Conservation (phyloP, 2,329 filamentous ascomycete species). For the Rutstroemia sp. region DNA sequence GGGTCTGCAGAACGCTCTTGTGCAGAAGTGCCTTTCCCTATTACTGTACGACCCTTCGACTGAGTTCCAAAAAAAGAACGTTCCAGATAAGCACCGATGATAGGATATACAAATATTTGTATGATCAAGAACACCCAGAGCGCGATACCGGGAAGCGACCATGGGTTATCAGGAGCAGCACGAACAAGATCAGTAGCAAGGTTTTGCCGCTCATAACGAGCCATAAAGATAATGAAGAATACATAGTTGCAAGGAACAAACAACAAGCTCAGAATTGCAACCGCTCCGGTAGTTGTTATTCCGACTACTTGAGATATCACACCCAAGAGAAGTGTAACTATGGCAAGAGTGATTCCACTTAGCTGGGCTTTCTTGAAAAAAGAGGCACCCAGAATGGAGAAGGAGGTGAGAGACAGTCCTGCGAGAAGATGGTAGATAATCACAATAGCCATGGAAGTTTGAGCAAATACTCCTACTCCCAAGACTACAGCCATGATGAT, state of each 20-base stretch:
- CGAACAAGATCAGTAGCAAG: slow-evolving; percentile 53
- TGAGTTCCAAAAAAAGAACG: slow-evolving; percentile 68
- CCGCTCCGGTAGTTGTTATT: slow-evolving; percentile 53
- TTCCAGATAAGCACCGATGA: slow-evolving; percentile 70
- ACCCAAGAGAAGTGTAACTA: slow-evolving; percentile 66
- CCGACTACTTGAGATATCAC: slow-evolving; percentile 70
- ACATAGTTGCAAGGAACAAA: slow-evolving; percentile 88
- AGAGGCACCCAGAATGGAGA: slow-evolving; percentile 72
- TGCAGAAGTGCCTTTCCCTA: slow-evolving; percentile 24
- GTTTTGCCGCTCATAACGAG: slow-evolving; percentile 63
- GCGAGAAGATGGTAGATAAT: slow-evolving; percentile 67
- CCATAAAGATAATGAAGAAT: slow-evolving; percentile 68
- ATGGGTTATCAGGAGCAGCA: slow-evolving; percentile 57
- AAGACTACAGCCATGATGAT: slow-evolving; percentile 65
- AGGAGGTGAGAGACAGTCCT: slow-evolving; percentile 72
- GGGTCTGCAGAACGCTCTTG: slow-evolving; percentile 12
- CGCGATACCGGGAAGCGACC: slow-evolving; percentile 63
- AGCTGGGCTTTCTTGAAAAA: slow-evolving; percentile 86
- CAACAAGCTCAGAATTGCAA: slow-evolving; percentile 63
- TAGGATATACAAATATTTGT: slow-evolving; percentile 71
- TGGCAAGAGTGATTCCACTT: slow-evolving; percentile 72
- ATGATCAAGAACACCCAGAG: slow-evolving; percentile 72
- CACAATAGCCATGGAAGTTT: slow-evolving; percentile 57
- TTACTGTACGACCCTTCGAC: slow-evolving; percentile 50
- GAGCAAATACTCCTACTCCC: slow-evolving; percentile 53